Evolutionary conservation across 1,284 basidiomycete species (phyloP).

Genomic region (Hypsizygus ulmarius): DNA sequence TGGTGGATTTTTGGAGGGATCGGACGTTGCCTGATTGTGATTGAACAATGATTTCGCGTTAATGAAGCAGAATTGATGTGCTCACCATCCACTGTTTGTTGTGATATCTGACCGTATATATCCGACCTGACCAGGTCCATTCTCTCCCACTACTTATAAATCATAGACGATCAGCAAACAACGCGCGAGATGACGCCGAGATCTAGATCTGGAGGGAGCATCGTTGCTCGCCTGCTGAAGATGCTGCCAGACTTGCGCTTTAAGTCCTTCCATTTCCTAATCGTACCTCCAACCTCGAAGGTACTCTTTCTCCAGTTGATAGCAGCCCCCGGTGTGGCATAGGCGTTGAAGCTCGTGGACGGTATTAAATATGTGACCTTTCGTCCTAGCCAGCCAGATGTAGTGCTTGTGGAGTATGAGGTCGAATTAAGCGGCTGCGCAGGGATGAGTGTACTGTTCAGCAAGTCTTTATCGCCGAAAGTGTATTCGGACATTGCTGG

Average conservation of each 20-base stretch:
- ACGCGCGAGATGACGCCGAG: not conserved
- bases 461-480: constrained; percentile 1
- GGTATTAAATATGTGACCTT: not conserved
- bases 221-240: not conserved
- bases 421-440: not conserved
- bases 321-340: not conserved
- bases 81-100: no score
- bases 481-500: not conserved
- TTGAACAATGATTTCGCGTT: not conserved
- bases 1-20: not conserved
- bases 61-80: not conserved
- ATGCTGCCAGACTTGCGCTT: not conserved
- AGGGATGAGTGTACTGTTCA: constrained; percentile 3
- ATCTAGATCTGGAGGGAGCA: not conserved
- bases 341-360: not conserved
- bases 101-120: no score
- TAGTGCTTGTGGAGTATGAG: not conserved
- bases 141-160: not conserved
- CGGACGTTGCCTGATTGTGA: not conserved
- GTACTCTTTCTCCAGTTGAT: constrained; percentile 7
- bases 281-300: constrained; percentile 2
- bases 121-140: no score
- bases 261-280: not conserved
- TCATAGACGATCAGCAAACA: not conserved
- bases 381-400: not conserved